Evolutionary conservation across 2,329 filamentous ascomycete genomes (phyloP).

Genomic region (Penicillium sp.): DNA sequence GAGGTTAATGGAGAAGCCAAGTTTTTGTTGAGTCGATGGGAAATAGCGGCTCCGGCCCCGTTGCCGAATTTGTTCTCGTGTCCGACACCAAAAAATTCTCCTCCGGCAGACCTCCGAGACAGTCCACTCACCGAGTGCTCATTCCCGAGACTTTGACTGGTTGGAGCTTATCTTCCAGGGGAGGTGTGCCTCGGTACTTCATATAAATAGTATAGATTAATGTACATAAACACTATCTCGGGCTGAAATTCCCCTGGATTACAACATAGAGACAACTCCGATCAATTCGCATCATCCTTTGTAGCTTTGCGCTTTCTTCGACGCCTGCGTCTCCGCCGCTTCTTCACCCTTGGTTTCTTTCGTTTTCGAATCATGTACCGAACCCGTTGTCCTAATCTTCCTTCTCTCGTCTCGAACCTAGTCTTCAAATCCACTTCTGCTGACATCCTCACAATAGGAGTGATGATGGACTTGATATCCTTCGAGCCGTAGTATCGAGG

Average conservation of each 20-base stretch:
- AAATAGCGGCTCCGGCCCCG: not conserved
- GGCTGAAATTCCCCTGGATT: not conserved
- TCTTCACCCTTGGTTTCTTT: not conserved
- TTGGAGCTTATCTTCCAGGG: not conserved
- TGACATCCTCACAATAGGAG: constrained; percentile 1
- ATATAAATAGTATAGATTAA: not conserved
- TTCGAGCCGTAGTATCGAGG: not conserved
- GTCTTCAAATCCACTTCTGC: not conserved
- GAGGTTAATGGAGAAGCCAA: not conserved
- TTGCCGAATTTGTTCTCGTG: not conserved
- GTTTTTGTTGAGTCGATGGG: not conserved
- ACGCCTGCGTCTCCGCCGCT: not conserved
- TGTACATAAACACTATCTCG: not conserved
- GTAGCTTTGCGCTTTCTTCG: not conserved
- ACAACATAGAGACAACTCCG: too few species aligned
- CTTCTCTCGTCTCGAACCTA: not conserved
- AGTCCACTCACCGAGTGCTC: not conserved
- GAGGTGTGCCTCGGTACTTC: not conserved
- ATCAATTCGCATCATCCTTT: not conserved
- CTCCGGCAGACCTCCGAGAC: not conserved
- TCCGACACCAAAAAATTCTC: not conserved
- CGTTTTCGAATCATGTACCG: not conserved
- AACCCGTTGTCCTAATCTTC: not conserved
- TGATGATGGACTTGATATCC: not conserved
- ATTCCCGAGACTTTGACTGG: not conserved